Percentiles rank a stretch among this genome's conserved stretches.
Evolutionary conservation across 495 filamentous ascomycete genomes (phyloP).

Genomic region (Arthonia radiata): DNA sequence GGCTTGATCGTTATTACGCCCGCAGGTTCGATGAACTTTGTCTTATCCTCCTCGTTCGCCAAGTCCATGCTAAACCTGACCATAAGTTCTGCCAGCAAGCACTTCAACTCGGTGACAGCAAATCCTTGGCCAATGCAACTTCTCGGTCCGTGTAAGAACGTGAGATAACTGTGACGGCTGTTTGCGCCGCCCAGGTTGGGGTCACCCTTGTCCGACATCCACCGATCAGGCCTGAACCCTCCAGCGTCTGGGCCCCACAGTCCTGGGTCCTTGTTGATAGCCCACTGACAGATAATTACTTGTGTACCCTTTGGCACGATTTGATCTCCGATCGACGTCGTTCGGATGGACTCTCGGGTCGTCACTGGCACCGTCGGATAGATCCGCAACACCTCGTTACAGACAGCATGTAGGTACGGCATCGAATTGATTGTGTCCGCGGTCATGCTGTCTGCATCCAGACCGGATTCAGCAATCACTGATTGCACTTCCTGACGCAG

Average conservation of each 20-base stretch:
- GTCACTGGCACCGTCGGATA: constrained; percentile 14
- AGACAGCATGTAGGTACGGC: constrained; percentile 23
- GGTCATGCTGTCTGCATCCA: not conserved
- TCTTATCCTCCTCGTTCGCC: constrained; percentile 8
- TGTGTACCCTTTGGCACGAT: not conserved
- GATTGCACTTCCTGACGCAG: constrained; percentile 3
- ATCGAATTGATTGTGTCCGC: constrained; percentile 8
- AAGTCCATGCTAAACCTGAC: constrained; percentile 8
- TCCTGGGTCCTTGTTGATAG: not conserved
- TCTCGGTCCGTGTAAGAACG: constrained; percentile 10
- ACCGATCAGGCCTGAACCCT: constrained; percentile 12
- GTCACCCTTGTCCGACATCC: no score
- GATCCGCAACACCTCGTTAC: constrained; percentile 22
- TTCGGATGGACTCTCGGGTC: not conserved
- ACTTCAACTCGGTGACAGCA: constrained; percentile 9
- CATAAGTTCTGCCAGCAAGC: constrained; percentile 9
- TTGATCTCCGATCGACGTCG: not conserved
- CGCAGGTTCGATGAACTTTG: constrained; percentile 1
- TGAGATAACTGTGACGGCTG: constrained; percentile 9
- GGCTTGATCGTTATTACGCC: not conserved
- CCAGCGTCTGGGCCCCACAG: not conserved
- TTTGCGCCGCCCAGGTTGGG: constrained; percentile 1
- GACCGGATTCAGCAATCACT: not conserved
- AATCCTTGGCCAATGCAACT: constrained; percentile 11
- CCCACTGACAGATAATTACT: not conserved